Conservation (phyloP, 345 rosid genomes). For the Populus deltoides region DNA sequence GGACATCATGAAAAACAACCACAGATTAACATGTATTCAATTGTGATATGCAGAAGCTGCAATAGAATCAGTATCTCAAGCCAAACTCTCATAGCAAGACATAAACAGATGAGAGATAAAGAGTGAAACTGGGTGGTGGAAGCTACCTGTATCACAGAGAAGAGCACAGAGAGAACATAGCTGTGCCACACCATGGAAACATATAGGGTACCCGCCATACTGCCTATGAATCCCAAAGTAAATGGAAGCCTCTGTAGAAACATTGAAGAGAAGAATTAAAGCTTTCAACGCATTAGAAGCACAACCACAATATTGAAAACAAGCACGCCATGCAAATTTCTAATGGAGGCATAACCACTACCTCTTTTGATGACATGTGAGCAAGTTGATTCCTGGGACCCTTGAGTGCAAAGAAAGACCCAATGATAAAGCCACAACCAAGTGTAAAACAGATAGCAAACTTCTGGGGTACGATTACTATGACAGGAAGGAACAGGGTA, state of each 20-base stretch:
- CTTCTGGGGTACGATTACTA: conserved; percentile 92
- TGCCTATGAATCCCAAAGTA: conserved; percentile 75
- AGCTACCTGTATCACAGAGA: conserved; percentile 82
- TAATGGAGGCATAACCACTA: conserved; percentile 8
- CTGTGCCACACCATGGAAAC: conserved; percentile 97
- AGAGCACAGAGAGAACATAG: conserved; percentile 86
- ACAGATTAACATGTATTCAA: not conserved
- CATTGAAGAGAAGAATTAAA: conserved; percentile 3
- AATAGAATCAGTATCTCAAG: not conserved
- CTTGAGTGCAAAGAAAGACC: conserved; percentile 82
- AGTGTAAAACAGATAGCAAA: conserved; percentile 90
- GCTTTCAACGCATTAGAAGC: not conserved
- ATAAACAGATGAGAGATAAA: not conserved
- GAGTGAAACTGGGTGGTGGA: not conserved
- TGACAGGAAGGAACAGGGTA: conserved; percentile 87
- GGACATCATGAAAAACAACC: not conserved
- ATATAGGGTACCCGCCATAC: conserved; percentile 84
- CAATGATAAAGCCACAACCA: conserved; percentile 81
- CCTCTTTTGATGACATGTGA: conserved; percentile 93
- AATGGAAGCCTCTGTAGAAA: conserved; percentile 85
- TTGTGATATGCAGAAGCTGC: not conserved
- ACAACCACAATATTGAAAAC: not conserved
- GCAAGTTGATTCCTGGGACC: conserved; percentile 76
- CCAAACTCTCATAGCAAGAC: not conserved
- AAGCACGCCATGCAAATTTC: not conserved